Evolutionary conservation across 2,329 filamentous ascomycete genomes (phyloP), one percentile per base, ranked within the genome.

Genomic region (Ilyonectria destructans): DNA sequence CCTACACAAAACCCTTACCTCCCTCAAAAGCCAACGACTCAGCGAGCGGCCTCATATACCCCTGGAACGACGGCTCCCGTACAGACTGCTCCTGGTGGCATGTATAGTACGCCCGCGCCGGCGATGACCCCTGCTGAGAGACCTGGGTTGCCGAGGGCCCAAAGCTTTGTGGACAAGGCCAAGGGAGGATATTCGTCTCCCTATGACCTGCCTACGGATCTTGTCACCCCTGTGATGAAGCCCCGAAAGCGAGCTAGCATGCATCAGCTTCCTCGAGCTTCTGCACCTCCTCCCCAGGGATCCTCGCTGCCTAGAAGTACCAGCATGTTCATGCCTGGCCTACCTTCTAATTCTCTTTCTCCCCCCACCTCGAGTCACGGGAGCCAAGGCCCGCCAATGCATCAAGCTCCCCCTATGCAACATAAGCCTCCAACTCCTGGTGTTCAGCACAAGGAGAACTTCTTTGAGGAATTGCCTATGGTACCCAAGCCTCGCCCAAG

Each of bases 171-270:
- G 6, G 92, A 96, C 80, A 97, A 97, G 80, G 85, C 94, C 3
- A 98, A 97, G 81, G 93, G 93, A 63, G 95, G 96, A 8, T 99
- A 99, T 79, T 88, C 92, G 56, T 98, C 96, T 21, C 96, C 96
- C 0, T 99, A 98, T 76, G 97, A 99, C 82, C 86, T 99, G 21
- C 96, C 96, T 4, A 93, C 96, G 82, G 96, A 98, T 62, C 88
- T 99, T 33, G 73, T 83, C 43, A 77, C 70, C 29, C 78, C 74
- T 6, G 68, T 77, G 17, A 88, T 92, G 31, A 92, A 92, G 73
- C 90, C 92, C 76, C 86, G 90, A 79, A 91, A 92, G 84, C 85
- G 91, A 59, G 80, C 85, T 6, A 90, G 88, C 75, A 85, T 88
- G 75, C 89, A 89, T 66, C 88, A 88, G 60, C 81, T 87, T 49